Percentiles rank a stretch among this genome's conserved stretches.
phyloP scores from a whole-genome alignment of 371 early-diverging fungal genomes.

The Umbelopsis sp. region DNA sequence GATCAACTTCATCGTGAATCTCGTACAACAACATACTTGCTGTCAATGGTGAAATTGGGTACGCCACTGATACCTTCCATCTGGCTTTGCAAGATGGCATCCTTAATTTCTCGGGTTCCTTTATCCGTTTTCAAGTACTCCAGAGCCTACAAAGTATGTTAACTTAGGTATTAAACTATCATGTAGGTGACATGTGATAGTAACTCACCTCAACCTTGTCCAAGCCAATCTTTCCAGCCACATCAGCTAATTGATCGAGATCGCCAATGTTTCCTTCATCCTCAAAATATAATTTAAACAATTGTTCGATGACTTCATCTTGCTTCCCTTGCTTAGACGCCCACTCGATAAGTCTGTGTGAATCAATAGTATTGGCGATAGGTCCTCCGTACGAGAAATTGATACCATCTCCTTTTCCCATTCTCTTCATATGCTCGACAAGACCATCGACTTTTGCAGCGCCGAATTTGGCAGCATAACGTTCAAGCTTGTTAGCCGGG shows the following conservation, averaged over 20 bases:
- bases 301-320: conserved; percentile 58
- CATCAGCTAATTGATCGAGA: conserved; percentile 51
- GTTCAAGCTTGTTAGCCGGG: conserved; percentile 48
- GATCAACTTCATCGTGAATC: background rate
- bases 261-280: conserved; percentile 63
- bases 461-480: conserved; percentile 67
- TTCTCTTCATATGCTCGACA: conserved; percentile 49
- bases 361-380: conserved; percentile 66
- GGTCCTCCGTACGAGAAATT: conserved; percentile 62
- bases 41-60: conserved; percentile 66
- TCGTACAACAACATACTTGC: conserved; percentile 49
- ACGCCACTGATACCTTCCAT: conserved; percentile 63
- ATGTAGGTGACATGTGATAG: background rate
- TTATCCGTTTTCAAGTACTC: conserved; percentile 57
- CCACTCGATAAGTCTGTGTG: conserved; percentile 70
- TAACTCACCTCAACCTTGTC: conserved; percentile 41
- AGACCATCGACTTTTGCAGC: conserved; percentile 47
- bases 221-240: conserved; percentile 65
- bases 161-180: background rate
- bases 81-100: conserved; percentile 40
- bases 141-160: conserved; percentile 20
- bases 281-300: conserved; percentile 73
- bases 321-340: conserved; percentile 58
- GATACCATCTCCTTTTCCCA: conserved; percentile 66
- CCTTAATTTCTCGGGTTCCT: conserved; percentile 48